Percentiles rank a stretch among this genome's conserved stretches.
phyloP scores from a whole-genome alignment of 257 asterid genomes.

The Przewalskia tangutica region DNA sequence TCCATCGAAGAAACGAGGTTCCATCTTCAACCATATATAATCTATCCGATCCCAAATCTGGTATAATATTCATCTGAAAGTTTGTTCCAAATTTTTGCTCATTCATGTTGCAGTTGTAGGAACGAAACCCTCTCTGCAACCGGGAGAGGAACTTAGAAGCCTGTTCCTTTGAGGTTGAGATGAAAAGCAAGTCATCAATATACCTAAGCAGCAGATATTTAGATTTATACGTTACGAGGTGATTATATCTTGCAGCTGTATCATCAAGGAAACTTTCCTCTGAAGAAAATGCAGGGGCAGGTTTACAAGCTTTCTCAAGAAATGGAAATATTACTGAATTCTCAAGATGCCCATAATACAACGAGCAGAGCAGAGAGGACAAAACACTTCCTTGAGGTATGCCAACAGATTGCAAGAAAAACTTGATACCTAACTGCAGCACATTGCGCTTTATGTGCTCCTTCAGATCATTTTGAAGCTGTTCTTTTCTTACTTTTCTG shows the following conservation, averaged over 20 bases:
- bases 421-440: slow-evolving; percentile 36
- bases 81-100: slow-evolving; percentile 61
- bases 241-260: slow-evolving; percentile 16
- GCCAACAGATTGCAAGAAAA: slow-evolving; percentile 69
- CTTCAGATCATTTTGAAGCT: slow-evolving; percentile 29
- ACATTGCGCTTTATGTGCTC: slow-evolving; percentile 67
- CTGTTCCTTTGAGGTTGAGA: slow-evolving; percentile 74
- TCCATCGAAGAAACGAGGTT: slow-evolving; percentile 74
- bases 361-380: slow-evolving; percentile 79
- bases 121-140: slow-evolving; percentile 60
- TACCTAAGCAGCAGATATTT: slow-evolving; percentile 59
- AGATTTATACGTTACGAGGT: slow-evolving; percentile 11
- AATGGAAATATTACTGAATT: slow-evolving; percentile 52
- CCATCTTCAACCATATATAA: slow-evolving; percentile 53
- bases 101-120: slow-evolving; percentile 82
- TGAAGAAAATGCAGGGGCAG: slow-evolving; percentile 3
- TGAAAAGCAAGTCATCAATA: slow-evolving; percentile 70
- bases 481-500: slow-evolving; percentile 37
- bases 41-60: slow-evolving; percentile 34
- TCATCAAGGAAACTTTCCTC: slow-evolving; percentile 12
- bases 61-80: slow-evolving; percentile 28
- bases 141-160: slow-evolving; percentile 61
- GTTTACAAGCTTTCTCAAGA: slow-evolving; percentile 38
- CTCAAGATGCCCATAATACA: slow-evolving; percentile 81
- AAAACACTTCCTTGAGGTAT: slow-evolving; percentile 89